Base-by-base conservation (phyloP, 257 asterid genomes). In the Nicotiana paniculata region DNA sequence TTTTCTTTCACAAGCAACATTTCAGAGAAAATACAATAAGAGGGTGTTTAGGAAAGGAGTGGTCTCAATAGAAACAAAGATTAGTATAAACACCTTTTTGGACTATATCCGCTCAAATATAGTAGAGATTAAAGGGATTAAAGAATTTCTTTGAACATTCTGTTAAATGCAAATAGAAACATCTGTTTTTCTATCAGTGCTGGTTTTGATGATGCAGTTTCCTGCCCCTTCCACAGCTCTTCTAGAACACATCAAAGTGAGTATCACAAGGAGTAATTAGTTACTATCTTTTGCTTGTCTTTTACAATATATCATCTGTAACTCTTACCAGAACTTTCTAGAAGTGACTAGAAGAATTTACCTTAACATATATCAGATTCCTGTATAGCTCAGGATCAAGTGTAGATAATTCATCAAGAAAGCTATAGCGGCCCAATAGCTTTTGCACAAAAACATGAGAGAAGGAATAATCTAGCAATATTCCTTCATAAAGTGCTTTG, bases 361-460 rank as follows among this genome's bases (percentile, higher is more conserved):
- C 99, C 98, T 96, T 96, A 82, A 96, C 94, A 83, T 93, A 94
- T 90, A 91, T 93, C 87, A 96, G 96, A 88, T 92, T 93, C 93
- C 86, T 89, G 90, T 94, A 91, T 43, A 96, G 93, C 90, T 93
- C 99, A 82, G 97, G 97, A 86, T 96, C 99, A 67, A 96, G 95
- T 84, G 97, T 91, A 69, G 98, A 94, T 82, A 96, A 90, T 85
- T 96, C 99, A 87, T 93, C 99, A 87, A 96, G 85, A 91, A 91
- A 96, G 94, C 97, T 91, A 88, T 93, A 96, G 85, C 98, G 99
- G 54, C 99, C 98, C 90, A 96, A 82, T 75, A 96, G 83, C 89
- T 96, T 96, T 85, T 91, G 98, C 85, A 96, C 98, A 86, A 96
- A 96, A 85, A 94, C 97, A 83, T 92, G 98, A 46, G 99, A 96